Percentiles rank a stretch among this genome's conserved stretches.
These are phyloP conservation scores for Candida sojae DNA, from an alignment of 1,139 yeast species.

Conservation along the genomic window DNA sequence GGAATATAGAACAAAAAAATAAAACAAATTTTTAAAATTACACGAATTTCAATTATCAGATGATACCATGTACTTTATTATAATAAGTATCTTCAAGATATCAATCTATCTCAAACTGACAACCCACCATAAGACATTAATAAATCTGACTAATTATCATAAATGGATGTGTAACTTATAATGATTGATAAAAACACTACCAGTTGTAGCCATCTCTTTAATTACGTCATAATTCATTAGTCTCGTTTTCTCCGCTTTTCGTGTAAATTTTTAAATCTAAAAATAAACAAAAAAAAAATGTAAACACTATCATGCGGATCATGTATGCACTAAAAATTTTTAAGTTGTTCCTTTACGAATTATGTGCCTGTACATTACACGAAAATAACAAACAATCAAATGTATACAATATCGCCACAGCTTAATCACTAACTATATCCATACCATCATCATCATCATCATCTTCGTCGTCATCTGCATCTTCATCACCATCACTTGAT, in stretches of 20 bases:
- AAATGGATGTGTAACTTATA: too few species aligned
- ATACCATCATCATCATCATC: conserved; percentile 47
- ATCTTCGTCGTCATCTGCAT: too few species aligned
- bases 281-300: neutral
- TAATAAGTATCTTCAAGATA: too few species aligned
- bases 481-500: conserved; percentile 49
- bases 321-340: too few species aligned
- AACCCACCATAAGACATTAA: too few species aligned
- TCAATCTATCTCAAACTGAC: too few species aligned
- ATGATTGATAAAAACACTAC: too few species aligned
- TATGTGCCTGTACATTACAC: neutral
- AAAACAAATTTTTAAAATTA: neutral
- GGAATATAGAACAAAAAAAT: neutral
- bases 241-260: neutral
- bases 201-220: too few species aligned
- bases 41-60: neutral
- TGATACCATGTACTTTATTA: neutral
- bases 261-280: neutral
- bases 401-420: neutral
- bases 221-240: too few species aligned
- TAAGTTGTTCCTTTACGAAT: too few species aligned
- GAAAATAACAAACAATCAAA: neutral
- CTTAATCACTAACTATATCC: conserved; percentile 62
- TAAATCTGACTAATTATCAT: too few species aligned
- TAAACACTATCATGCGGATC: neutral